phyloP scores from a whole-genome alignment of 352 stramenopile species.

The Phytophthora parvispora region DNA sequence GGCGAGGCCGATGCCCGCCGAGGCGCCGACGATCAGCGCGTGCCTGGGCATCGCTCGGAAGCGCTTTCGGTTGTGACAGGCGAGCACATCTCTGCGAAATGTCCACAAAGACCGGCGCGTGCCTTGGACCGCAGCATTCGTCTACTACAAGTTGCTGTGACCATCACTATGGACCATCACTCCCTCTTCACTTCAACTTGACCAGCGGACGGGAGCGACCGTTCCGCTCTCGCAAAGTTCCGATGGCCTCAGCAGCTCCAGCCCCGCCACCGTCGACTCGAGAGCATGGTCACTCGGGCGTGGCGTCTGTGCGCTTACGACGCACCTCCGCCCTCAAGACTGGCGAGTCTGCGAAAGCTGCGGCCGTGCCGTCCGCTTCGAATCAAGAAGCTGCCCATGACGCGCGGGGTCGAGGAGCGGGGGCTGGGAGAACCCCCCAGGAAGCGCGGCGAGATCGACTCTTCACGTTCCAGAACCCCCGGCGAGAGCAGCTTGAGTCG shows the following conservation, averaged over 20 bases:
- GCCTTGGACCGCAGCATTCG: slow-evolving; percentile 3
- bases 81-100: slow-evolving; percentile 38
- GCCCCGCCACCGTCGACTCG: slow-evolving; percentile 26
- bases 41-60: slow-evolving; percentile 29
- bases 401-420: background rate
- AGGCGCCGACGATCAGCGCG: slow-evolving; percentile 39
- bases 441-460: slow-evolving; percentile 18
- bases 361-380: background rate
- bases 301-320: slow-evolving; percentile 36
- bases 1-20: slow-evolving; percentile 32
- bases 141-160: slow-evolving; percentile 14
- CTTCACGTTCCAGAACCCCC: slow-evolving; percentile 33
- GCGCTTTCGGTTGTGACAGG: slow-evolving; percentile 17
- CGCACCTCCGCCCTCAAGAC: slow-evolving; percentile 21
- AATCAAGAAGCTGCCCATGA: slow-evolving; percentile 29
- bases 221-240: background rate
- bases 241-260: slow-evolving; percentile 19
- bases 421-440: slow-evolving; percentile 9
- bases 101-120: slow-evolving; percentile 7
- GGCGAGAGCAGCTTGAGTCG: slow-evolving; percentile 46
- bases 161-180: background rate
- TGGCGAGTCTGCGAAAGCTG: background rate
- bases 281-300: slow-evolving; percentile 17
- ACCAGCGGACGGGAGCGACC: slow-evolving; percentile 12
- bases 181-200: slow-evolving; percentile 19